These are phyloP conservation scores for Withania somnifera DNA, from an alignment of 305 asterid genomes.

Conservation along the genomic window DNA sequence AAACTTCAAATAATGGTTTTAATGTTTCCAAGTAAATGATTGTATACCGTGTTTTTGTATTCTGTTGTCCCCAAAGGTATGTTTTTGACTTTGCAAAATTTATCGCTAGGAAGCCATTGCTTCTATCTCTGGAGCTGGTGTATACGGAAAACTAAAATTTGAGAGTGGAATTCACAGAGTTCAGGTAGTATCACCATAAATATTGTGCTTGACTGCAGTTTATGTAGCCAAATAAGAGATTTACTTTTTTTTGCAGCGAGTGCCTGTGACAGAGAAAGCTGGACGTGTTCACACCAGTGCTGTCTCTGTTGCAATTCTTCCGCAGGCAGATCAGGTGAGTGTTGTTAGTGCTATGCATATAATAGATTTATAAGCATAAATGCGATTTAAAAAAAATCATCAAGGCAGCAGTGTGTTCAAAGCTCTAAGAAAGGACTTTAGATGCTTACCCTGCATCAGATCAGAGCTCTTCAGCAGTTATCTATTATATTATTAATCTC, in stretches of 20 bases:
- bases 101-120: conserved; percentile 82
- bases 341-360: neutral
- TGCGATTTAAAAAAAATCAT: neutral
- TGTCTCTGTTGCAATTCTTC: conserved; percentile 85
- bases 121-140: conserved; percentile 78
- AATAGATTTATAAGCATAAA: neutral
- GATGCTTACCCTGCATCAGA: neutral
- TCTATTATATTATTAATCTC: neutral
- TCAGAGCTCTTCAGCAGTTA: neutral
- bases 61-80: neutral
- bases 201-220: neutral
- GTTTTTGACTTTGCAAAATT: neutral
- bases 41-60: neutral
- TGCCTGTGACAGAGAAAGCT: conserved; percentile 86
- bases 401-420: neutral
- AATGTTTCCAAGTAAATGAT: neutral
- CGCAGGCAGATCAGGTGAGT: conserved; percentile 89
- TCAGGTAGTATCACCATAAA: conserved; percentile 43
- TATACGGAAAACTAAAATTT: conserved; percentile 85
- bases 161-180: conserved; percentile 98
- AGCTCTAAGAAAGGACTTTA: neutral
- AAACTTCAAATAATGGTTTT: neutral
- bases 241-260: conserved; percentile 51
- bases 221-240: conserved; percentile 3
- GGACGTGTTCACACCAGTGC: conserved; percentile 98